Evolutionary conservation across 352 stramenopile genomes (phyloP), one percentile per base, ranked within the genome.

Genomic region (Pythium folliculosum): DNA sequence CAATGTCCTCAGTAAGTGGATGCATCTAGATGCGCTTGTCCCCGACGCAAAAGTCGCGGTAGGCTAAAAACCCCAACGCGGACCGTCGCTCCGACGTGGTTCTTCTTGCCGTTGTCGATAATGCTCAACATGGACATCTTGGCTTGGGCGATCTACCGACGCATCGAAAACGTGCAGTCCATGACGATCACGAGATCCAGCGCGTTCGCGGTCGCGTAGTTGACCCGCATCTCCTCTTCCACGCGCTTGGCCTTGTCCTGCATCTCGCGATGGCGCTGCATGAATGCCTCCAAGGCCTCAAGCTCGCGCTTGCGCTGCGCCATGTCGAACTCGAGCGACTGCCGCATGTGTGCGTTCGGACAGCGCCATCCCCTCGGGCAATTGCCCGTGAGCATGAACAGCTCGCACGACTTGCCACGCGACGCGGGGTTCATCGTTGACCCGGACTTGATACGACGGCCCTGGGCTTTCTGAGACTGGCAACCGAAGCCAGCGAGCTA

Each of bases 161-260:
- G 7, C 75, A 82, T 83, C 10, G 75, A 86, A 0, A 14, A 27
- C 17, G 77, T 86, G 48, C 75, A 86, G 47, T 83, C 77, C 75
- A 86, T 81, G 1, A 71, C 73, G 19, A 82, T 73, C 37, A 86
- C 77, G 10, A 86, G 60, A 7, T 86, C 75, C 1, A 86, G 57
- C 0, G 66, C 32, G 32, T 67, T 82, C 2, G 69, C 64, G 7
- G 61, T 50, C 0, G 48, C 68, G 43, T 55, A 65, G 25, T 75
- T 59, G 5, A 68, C 53, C 59, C 76, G 54, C 21, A 66, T 56
- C 44, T 67, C 56, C 9, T 65, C 55, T 13, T 70, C 65, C 7
- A 69, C 67, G 22, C 52, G 54, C 5, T 49, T 10, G 17, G 78
- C 57, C 1, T 60, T 73, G 16, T 23, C 9, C 17, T 73, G 58